Evolutionary conservation across 192 early-diverging fungal species (phyloP).

Genomic region (Pilaira anomala): DNA sequence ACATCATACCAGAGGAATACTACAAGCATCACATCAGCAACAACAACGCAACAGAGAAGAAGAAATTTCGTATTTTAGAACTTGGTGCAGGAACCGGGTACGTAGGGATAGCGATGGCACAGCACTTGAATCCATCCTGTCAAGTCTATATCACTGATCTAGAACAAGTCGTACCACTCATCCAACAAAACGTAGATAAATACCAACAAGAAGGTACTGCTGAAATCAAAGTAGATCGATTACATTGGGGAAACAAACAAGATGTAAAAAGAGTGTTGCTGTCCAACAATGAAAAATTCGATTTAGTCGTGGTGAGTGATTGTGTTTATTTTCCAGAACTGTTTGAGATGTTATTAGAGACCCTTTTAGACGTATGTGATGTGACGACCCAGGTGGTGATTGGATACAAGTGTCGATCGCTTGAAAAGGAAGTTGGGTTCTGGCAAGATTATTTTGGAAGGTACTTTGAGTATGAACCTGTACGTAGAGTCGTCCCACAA

Average conservation of each 20-base stretch:
- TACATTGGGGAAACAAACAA: conserved; percentile 44
- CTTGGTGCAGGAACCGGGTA: conserved; percentile 55
- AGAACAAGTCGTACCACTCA: conserved; percentile 42
- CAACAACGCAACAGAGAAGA: background rate
- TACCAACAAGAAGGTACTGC: conserved; percentile 10
- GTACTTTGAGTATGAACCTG: conserved; percentile 48
- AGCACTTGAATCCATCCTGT: conserved; percentile 23
- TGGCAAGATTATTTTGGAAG: conserved; percentile 54
- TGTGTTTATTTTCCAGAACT: conserved; percentile 52
- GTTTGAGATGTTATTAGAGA: conserved; percentile 39
- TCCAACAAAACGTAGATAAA: conserved; percentile 39
- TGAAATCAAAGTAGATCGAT: conserved; percentile 24
- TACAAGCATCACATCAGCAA: conserved; percentile 17
- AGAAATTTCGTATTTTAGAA: conserved; percentile 46
- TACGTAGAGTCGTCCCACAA: conserved; percentile 24
- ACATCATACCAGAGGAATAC: conserved; percentile 41
- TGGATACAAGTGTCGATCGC: conserved; percentile 49
- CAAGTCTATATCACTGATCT: conserved; percentile 47
- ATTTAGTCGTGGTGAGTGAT: conserved; percentile 48
- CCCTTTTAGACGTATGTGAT: conserved; percentile 37
- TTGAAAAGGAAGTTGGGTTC: conserved; percentile 47
- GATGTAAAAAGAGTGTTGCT: conserved; percentile 28
- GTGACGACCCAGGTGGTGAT: conserved; percentile 39
- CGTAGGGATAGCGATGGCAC: conserved; percentile 45
- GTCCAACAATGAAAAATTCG: conserved; percentile 24